Evolutionary conservation across 2,329 filamentous ascomycete genomes (phyloP).

Genomic region (Colletotrichum sp.): DNA sequence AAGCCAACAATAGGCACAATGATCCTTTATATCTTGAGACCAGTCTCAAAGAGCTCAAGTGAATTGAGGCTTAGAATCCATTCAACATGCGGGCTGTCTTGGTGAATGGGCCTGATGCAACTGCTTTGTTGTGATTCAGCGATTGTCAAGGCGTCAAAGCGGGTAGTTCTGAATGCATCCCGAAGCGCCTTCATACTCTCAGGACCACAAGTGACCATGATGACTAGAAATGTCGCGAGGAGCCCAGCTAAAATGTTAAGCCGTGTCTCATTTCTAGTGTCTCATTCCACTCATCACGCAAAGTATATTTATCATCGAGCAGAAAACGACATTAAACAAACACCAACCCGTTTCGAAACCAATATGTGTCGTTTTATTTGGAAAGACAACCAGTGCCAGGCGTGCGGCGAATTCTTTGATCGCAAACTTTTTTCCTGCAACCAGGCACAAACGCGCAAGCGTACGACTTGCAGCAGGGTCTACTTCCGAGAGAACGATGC

Average conservation of each 20-base stretch:
- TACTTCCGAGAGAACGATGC: not conserved
- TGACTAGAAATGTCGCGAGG: not conserved
- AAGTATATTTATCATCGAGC: not conserved
- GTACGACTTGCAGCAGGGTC: not conserved
- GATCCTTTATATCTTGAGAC: not conserved
- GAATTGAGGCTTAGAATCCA: not conserved
- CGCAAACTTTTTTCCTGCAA: not conserved
- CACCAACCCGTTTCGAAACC: not conserved
- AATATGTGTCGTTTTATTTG: conserved; percentile 1
- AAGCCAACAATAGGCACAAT: not conserved
- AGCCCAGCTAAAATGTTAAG: fast-evolving
- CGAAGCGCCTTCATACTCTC: not conserved
- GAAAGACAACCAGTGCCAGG: not conserved
- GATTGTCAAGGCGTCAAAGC: not conserved
- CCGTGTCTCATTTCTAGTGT: not conserved
- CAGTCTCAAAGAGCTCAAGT: not conserved
- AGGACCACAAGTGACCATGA: not conserved
- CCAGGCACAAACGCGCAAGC: not conserved
- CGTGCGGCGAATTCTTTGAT: not conserved
- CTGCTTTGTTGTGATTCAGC: not conserved
- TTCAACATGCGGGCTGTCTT: not conserved
- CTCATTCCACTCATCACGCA: not conserved
- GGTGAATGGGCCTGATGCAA: not conserved
- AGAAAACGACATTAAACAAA: not conserved
- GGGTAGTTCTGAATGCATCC: not conserved